Conservation (phyloP, 2,329 filamentous ascomycete genomes). For the Talaromyces atroroseus region DNA sequence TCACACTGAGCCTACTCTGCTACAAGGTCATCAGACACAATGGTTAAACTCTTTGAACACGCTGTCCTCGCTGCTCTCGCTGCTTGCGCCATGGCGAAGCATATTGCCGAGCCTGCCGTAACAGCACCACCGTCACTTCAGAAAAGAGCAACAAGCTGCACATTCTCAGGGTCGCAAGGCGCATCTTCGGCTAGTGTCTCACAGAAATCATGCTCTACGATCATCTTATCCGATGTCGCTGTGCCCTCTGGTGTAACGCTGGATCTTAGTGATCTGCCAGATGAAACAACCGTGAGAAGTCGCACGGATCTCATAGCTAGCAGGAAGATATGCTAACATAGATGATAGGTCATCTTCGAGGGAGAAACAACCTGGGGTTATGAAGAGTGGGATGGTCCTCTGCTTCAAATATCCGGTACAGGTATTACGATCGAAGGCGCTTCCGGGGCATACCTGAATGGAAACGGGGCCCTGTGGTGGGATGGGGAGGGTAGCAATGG, state of each 20-base stretch:
- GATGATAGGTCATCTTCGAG: constrained; percentile 51
- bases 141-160: constrained; percentile 16
- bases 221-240: constrained; percentile 28
- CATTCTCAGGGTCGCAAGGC: constrained; percentile 19
- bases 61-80: not conserved
- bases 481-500: constrained; percentile 56
- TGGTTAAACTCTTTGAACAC: not conserved
- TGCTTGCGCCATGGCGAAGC: not conserved
- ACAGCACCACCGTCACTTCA: constrained; percentile 1
- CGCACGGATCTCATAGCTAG: not conserved
- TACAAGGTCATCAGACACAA: not conserved
- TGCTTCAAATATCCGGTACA: constrained; percentile 57
- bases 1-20: too few species aligned
- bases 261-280: constrained; percentile 27
- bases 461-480: constrained; percentile 56
- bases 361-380: constrained; percentile 63
- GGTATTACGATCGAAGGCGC: constrained; percentile 51
- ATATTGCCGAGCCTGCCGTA: constrained; percentile 1
- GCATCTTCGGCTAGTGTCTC: constrained; percentile 22
- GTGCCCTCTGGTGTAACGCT: constrained; percentile 33
- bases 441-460: constrained; percentile 50
- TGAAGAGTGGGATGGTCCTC: constrained; percentile 59
- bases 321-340: not conserved
- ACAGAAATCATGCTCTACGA: constrained; percentile 27
- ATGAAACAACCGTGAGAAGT: constrained; percentile 24